Evolutionary conservation across 768 basidiomycete genomes (phyloP), one percentile per base, ranked within the genome.

Genomic region (Amanita polypyramis): DNA sequence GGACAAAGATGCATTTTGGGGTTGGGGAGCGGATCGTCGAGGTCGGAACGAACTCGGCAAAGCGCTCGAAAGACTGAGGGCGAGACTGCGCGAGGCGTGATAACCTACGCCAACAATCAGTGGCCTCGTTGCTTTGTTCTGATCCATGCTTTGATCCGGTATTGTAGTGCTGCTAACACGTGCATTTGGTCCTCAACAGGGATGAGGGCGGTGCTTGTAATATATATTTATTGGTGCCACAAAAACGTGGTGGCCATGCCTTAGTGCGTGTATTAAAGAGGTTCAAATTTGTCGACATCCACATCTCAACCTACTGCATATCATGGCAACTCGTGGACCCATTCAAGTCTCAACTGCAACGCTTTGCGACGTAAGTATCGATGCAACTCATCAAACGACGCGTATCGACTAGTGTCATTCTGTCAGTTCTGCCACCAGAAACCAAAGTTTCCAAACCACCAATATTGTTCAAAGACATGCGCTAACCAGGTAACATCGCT

Each of bases 1-100:
- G n/a, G 79, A 80, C 50, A 80, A 77, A 53, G 85, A 87, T 60
- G 69, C 81, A 34, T 85, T 85, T 62, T 87, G 85, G 83, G 85
- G 85, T n/a, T 62, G 78, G 51, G 85, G 85, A 4, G 67, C 73
- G 33, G 80, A 87, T 59, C 65, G 72, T 21, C 65, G 70, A 55
- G 85, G 85, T 17, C 75, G 77, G 34, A 87, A 87, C 53, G 82
- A 87, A 60, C 74, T 87, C 27, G 85, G 85, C 35, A 83, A 80
- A 58, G 77, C 80, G 9, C 70, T 86, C 9, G 74, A 77, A 54
- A 74, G 80, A 53, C 64, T 87, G 54, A 69, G 85, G 52, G 62
- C 66, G 40, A 74, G 71, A 58, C 63, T 84, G 45, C 77, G 75
- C 58, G 66, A 59, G 45, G 49, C 45, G 4, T 56, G 51, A 51